Conservation (phyloP, 495 filamentous ascomycete genomes). For the Tuber borchii region DNA sequence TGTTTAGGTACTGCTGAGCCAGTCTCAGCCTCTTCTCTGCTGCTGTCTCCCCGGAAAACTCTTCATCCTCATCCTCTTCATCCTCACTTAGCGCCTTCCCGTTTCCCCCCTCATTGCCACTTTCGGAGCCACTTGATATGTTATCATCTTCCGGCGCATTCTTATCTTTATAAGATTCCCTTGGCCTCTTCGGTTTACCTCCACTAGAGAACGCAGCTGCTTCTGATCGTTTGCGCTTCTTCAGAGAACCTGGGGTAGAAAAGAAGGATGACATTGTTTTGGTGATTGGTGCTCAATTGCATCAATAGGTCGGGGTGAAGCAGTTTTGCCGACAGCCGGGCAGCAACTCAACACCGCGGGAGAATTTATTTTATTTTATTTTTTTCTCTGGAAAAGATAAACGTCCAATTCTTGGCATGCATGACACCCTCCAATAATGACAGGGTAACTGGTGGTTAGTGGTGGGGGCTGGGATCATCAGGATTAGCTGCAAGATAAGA, state of each 20-base stretch:
- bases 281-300: conserved; percentile 11
- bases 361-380: too few species aligned
- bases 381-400: background rate
- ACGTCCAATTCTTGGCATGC: conserved; percentile 13
- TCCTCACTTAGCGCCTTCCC: conserved; percentile 41
- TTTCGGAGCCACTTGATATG: conserved; percentile 77
- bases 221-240: conserved; percentile 65
- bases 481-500: background rate
- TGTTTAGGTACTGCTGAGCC: conserved; percentile 87
- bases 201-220: conserved; percentile 31
- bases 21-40: conserved; percentile 80
- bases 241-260: conserved; percentile 65
- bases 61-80: conserved; percentile 51
- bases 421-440: background rate
- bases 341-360: background rate
- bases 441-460: background rate
- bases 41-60: conserved; percentile 60
- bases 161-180: conserved; percentile 43
- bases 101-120: conserved; percentile 47
- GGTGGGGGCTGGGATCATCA: too few species aligned
- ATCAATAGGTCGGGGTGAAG: background rate
- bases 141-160: conserved; percentile 52
- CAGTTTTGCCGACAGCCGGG: background rate
- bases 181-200: conserved; percentile 46
- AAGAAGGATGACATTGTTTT: conserved; percentile 55